Evolutionary conservation across 1,284 basidiomycete genomes (phyloP).

Genomic region (Singerocomus inundabilis): DNA sequence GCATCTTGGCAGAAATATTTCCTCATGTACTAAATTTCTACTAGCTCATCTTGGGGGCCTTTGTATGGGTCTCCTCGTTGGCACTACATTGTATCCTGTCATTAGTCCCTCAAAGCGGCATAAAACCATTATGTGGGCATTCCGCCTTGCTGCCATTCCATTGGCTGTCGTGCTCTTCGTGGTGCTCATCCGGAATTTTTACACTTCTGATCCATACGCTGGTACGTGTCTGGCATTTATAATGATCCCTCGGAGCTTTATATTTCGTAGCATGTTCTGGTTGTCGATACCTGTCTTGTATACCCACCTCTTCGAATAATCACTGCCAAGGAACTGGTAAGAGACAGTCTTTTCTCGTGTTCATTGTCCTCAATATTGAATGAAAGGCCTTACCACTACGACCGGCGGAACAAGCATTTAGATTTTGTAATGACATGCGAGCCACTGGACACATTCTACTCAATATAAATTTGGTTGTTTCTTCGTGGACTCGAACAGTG

Average conservation of each 20-base stretch:
- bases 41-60: slow-evolving; percentile 77
- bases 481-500: slow-evolving; percentile 11
- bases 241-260: slow-evolving; percentile 1
- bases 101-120: slow-evolving; percentile 78
- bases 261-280: slow-evolving; percentile 70
- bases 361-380: slow-evolving; percentile 8
- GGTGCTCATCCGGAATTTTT: slow-evolving; percentile 85
- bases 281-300: slow-evolving; percentile 88
- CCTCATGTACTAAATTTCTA: slow-evolving; percentile 3
- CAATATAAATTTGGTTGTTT: not conserved
- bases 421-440: too few relatives aligned
- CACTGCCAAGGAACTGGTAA: slow-evolving; percentile 68
- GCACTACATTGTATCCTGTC: slow-evolving; percentile 85
- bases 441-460: not conserved
- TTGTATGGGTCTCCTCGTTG: slow-evolving; percentile 81
- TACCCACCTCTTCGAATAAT: slow-evolving; percentile 76
- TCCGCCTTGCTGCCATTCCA: slow-evolving; percentile 73
- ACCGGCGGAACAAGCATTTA: slow-evolving; percentile 33
- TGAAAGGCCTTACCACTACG: slow-evolving; percentile 31
- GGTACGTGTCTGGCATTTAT: slow-evolving; percentile 42
- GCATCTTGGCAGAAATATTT: not conserved
- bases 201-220: slow-evolving; percentile 78
- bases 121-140: slow-evolving; percentile 69
- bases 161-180: slow-evolving; percentile 80
- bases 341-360: slow-evolving; percentile 13